Conservation (phyloP, 495 filamentous ascomycete species). For the Hamigera avellanea region DNA sequence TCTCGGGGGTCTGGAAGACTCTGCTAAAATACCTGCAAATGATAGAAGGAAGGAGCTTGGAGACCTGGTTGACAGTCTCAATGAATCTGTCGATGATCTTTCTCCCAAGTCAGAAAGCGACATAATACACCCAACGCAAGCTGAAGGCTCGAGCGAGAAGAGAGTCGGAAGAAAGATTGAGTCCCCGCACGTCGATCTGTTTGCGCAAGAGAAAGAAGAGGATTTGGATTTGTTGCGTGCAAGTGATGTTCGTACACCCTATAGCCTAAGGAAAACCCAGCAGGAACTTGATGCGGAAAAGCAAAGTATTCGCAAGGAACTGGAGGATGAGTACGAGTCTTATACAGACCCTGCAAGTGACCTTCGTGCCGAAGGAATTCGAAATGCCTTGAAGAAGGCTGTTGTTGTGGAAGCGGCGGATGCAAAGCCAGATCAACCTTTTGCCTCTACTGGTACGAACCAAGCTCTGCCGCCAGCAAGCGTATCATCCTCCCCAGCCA, state of each 20-base stretch:
- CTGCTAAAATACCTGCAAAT: neutral
- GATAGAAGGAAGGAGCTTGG: neutral
- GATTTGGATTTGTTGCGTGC: conserved; percentile 33
- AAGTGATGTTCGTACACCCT: conserved; percentile 38
- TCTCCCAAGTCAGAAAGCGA: neutral
- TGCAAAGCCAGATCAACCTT: neutral
- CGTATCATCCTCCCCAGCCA: conserved; percentile 13
- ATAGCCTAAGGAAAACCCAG: conserved; percentile 14
- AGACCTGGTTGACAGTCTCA: too few relatives aligned
- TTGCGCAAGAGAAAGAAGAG: conserved; percentile 11
- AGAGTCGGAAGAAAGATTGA: neutral
- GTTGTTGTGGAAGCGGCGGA: too few relatives aligned
- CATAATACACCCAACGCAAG: too few relatives aligned
- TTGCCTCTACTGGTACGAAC: neutral
- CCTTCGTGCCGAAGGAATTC: conserved; percentile 3
- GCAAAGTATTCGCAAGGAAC: conserved; percentile 10
- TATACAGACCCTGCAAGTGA: conserved; percentile 11
- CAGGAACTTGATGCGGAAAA: conserved; percentile 17
- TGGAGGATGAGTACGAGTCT: conserved; percentile 20
- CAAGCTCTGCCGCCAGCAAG: neutral
- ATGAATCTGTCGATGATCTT: neutral
- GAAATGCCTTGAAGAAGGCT: neutral
- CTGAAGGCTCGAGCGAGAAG: too few relatives aligned
- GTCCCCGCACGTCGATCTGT: neutral
- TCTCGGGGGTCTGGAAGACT: neutral